Percentiles rank a stretch among this genome's conserved stretches.
Evolutionary conservation across 768 basidiomycete species (phyloP).

Genomic region (Tricholoma matsutake): DNA sequence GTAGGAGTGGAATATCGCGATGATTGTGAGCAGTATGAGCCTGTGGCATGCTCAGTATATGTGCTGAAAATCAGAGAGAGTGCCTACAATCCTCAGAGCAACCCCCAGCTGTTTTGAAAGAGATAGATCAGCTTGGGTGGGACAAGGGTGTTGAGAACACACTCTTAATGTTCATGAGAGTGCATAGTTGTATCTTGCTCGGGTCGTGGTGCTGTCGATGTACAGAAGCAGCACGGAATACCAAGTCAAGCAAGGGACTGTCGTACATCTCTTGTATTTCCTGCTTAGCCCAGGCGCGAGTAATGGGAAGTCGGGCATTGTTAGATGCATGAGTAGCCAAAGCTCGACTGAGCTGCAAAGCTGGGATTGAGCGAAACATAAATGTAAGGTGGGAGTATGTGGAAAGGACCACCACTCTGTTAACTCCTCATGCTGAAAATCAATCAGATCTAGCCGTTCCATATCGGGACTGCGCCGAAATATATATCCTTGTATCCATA

Average conservation of each 20-base stretch:
- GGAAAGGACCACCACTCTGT: not conserved
- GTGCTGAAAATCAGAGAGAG: slow-evolving; percentile 4
- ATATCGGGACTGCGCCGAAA: no score
- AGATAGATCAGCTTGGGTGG: not conserved
- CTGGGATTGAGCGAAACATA: slow-evolving; percentile 39
- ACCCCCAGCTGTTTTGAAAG: slow-evolving; percentile 67
- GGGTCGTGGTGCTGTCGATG: slow-evolving; percentile 89
- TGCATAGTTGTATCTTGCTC: slow-evolving; percentile 90
- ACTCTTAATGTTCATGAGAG: slow-evolving; percentile 99
- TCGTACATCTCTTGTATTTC: slow-evolving; percentile 89
- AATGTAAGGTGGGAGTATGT: not conserved
- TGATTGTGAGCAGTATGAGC: slow-evolving; percentile 97
- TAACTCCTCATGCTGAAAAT: no score
- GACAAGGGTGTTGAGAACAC: slow-evolving; percentile 31
- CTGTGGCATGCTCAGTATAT: slow-evolving; percentile 33
- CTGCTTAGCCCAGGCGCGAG: slow-evolving; percentile 68
- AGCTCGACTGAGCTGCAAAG: slow-evolving; percentile 37
- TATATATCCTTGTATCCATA: not conserved
- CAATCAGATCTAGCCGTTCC: no score
- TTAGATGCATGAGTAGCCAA: slow-evolving; percentile 60
- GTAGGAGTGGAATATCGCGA: slow-evolving; percentile 90
- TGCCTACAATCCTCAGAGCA: slow-evolving; percentile 91
- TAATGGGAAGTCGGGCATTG: slow-evolving; percentile 29
- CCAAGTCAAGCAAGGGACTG: slow-evolving; percentile 80
- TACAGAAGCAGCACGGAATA: slow-evolving; percentile 80